Evolutionary conservation across 345 rosid genomes (phyloP).

Genomic region (Kandelia obovata): DNA sequence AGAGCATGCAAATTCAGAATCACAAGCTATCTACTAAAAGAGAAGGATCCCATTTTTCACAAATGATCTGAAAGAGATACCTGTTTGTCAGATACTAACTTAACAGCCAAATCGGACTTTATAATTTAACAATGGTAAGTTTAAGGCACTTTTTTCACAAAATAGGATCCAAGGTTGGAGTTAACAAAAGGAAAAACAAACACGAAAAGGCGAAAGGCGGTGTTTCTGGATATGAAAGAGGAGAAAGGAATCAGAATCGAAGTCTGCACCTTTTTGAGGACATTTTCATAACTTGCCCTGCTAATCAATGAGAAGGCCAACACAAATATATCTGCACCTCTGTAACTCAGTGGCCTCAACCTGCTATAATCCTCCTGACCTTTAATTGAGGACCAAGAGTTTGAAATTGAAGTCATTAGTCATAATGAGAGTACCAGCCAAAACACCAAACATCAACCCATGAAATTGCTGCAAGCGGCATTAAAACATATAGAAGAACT

Average conservation of each 20-base stretch:
- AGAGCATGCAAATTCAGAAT: conserved; percentile 6
- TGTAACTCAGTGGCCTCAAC: conserved; percentile 92
- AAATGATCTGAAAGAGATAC: conserved; percentile 1
- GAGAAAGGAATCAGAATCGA: conserved; percentile 11
- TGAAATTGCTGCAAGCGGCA: conserved; percentile 6
- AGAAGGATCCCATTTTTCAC: conserved; percentile 10
- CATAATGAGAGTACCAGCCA: conserved; percentile 8
- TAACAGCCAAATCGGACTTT: conserved; percentile 10
- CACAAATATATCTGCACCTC: conserved; percentile 93
- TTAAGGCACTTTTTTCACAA: conserved; percentile 16
- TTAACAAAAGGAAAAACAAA: conserved; percentile 17
- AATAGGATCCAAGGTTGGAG: conserved; percentile 12
- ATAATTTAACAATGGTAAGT: conserved; percentile 12
- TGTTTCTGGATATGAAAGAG: background rate
- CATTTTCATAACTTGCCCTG: conserved; percentile 94
- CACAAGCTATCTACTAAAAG: background rate
- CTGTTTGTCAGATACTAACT: conserved; percentile 9
- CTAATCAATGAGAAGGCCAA: conserved; percentile 91
- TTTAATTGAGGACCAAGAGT: conserved; percentile 19
- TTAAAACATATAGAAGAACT: background rate
- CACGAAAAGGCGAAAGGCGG: background rate
- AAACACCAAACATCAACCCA: conserved; percentile 4
- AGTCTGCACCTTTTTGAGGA: conserved; percentile 77
- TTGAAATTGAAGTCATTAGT: conserved; percentile 1
- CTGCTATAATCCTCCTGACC: conserved; percentile 99